Base-by-base conservation (phyloP, 2,329 filamentous ascomycete species). In the Ophiocordyceps camponoti-saundersi region DNA sequence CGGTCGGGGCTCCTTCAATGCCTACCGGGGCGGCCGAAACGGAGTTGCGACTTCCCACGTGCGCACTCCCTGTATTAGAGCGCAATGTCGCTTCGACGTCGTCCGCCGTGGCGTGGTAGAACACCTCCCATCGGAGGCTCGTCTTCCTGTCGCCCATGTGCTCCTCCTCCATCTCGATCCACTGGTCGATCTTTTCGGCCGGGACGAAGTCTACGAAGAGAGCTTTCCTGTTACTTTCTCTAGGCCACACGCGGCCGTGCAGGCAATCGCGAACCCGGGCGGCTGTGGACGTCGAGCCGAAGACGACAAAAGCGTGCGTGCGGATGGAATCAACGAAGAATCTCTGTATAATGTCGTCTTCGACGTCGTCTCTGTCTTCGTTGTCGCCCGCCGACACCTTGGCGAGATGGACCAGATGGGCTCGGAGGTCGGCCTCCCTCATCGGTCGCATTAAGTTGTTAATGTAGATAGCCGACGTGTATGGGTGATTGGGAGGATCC, bases 141-240 rank as follows among this genome's bases (percentile, higher is more conserved):
- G 64, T 61, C 46, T 66, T 62, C 47, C 65, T 61, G 44, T 72
- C 61, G 45, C 67, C 53, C 51, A 70, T 56, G 53, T 65, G 55
- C 15, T 68, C 61, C 54, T 79, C 67, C 61, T 94, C 86, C 40
- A 65, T 72, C 8, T 77, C 72, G 49, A 93, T 81, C 87, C 88
- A 96, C 22, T 74, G 73, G 15, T 67, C 61, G 4, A 93, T 72
- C 52, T 79, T 77, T 23, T 86, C 79, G 18, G 82, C 75, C 0
- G 90, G 90, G 20, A 96, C 73, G 60, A 92, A 96, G 60, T 98
- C 92, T 3, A 86, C 85, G 76, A 82, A 93, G 1, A 96, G 71
- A 1, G 80, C 73, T 60, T 92, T 93, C 30, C 92, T 76, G 53
- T 82, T 85, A 49, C 81, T 79, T 64, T 96, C 90, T 49, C 88